Percentiles rank a stretch among this genome's conserved stretches.
Conservation (phyloP, 2,329 filamentous ascomycete species). For the Emergomyces africanus region DNA sequence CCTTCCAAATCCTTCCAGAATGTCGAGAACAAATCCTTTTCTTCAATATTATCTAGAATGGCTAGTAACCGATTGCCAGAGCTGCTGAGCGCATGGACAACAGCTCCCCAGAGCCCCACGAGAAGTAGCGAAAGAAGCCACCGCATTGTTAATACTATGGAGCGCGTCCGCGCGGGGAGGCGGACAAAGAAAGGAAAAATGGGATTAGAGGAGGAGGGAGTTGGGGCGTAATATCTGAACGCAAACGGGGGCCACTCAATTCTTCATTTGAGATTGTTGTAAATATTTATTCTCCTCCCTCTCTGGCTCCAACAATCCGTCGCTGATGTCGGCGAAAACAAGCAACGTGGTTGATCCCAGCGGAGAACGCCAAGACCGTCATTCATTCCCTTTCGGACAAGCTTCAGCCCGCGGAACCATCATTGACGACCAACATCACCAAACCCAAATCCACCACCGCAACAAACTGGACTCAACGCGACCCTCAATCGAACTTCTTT, state of each 20-base stretch:
- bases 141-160: slow-evolving; percentile 50
- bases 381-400: neutral
- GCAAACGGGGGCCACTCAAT: neutral
- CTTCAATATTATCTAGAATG: slow-evolving; percentile 67
- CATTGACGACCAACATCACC: neutral
- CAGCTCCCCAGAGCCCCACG: slow-evolving; percentile 42
- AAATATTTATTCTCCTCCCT: too few species aligned
- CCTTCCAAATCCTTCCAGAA: slow-evolving; percentile 46
- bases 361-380: slow-evolving; percentile 25
- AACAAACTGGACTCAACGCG: slow-evolving; percentile 2
- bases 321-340: slow-evolving; percentile 13
- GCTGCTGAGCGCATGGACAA: slow-evolving; percentile 58
- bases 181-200: slow-evolving; percentile 10
- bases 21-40: slow-evolving; percentile 71
- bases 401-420: neutral
- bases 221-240: neutral
- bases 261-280: neutral
- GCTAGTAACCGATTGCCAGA: slow-evolving; percentile 71
- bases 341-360: slow-evolving; percentile 32
- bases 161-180: slow-evolving; percentile 21
- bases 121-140: slow-evolving; percentile 59
- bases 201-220: slow-evolving; percentile 7
- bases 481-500: slow-evolving; percentile 3
- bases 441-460: slow-evolving; percentile 1
- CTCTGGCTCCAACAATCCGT: neutral